A percentile compares a stretch with the other conserved stretches of the same genome.
phyloP scores from a whole-genome alignment of 306 rosid species.

The Citrullus amarus region DNA sequence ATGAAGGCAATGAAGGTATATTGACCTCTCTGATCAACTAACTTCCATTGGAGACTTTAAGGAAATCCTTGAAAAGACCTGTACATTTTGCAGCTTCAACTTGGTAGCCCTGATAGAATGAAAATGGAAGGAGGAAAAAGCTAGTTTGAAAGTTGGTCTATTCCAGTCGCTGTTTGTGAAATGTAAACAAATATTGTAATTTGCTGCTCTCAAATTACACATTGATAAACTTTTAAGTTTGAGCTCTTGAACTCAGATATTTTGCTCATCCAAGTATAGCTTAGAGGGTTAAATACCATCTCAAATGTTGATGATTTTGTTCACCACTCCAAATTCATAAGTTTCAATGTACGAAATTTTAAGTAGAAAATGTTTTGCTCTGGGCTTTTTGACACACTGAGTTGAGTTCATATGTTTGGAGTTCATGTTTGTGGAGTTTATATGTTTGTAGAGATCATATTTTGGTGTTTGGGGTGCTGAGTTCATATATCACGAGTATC shows the following conservation, averaged over 20 bases:
- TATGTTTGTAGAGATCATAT: too few species aligned
- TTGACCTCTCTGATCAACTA: neutral
- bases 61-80: neutral
- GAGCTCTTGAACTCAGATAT: neutral
- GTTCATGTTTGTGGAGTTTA: too few species aligned
- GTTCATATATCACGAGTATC: too few species aligned
- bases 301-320: neutral
- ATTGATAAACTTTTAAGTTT: neutral
- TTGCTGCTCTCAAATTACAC: neutral
- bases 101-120: neutral
- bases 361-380: neutral
- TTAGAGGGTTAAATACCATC: too few species aligned
- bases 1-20: neutral
- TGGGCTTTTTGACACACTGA: too few species aligned
- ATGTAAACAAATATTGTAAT: conserved; percentile 3
- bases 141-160: neutral
- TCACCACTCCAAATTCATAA: too few species aligned
- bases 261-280: too few species aligned
- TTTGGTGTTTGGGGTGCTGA: too few species aligned
- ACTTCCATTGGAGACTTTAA: neutral
- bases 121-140: neutral
- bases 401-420: too few species aligned
- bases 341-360: neutral
- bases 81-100: neutral
- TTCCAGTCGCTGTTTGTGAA: neutral